Evolutionary conservation across 306 rosid genomes (phyloP), one percentile per base, ranked within the genome.

Genomic region (Malus sylvestris): DNA sequence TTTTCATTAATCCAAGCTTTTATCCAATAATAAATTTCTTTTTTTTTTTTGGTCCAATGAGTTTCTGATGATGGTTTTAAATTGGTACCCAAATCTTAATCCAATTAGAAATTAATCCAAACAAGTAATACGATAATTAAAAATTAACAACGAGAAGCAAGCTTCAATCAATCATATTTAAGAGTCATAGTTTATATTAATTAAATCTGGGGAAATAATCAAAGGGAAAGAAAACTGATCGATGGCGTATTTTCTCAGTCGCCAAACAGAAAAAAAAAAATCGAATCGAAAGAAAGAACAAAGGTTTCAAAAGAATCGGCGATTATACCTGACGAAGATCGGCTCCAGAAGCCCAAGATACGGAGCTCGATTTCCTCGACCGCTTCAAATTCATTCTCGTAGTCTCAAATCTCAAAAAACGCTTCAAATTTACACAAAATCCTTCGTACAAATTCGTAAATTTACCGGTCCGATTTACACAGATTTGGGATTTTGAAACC

Each of bases 321-420:
- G 45, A 71, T 78, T 89, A 88, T 93, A 93, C 97, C 97, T 91
- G 97, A 89, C 91, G 83, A 82, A 91, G 91, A 83, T 79, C 68
- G 73, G 82, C 75, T 80, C 81, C 87, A 70, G 82, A 70, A 85
- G 95, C 91, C 97, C 97, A 91, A 70, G 97, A 88, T 72, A 93
- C 89, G 67, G 83, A 52, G 44, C 76, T 85, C 19, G 86, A 83
- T 83, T 83, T 89, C 86, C 93, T 91, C 81, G 89, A 70, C 74
- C 89, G 90, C 97, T 91, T 88, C 98, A 84, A 85, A 71, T 85
- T 82, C 88, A 57, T 75, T 87, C 85, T 83, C 90, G 44, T 42
- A 61, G 18, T 22, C 65, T 38, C 68, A 58, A 42, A 42, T 42
- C 45, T 42, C 45, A 44, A 70, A 7, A 35, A 7, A 38, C 45